Evolutionary conservation across 1,284 basidiomycete species (phyloP).

Genomic region (Xerocomus cyaneibrunnescens): DNA sequence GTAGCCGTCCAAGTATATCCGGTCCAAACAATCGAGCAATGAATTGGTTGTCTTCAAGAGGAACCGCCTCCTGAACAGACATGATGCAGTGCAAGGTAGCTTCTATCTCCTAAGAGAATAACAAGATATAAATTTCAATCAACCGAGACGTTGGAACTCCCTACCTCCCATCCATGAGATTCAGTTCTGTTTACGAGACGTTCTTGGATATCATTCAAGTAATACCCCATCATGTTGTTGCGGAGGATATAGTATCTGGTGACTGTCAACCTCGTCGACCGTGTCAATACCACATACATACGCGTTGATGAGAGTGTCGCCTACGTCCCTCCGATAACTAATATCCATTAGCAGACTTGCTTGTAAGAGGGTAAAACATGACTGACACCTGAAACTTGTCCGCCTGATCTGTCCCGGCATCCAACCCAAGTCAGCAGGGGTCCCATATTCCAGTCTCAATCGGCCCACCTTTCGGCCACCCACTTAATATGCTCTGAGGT

Average conservation of each 20-base stretch:
- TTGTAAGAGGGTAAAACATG: not conserved
- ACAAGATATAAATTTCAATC: not conserved
- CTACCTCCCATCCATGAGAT: constrained; percentile 67
- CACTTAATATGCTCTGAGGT: constrained; percentile 40
- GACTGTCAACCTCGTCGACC: constrained; percentile 9
- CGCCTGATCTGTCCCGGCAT: constrained; percentile 55
- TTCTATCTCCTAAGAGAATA: constrained; percentile 68
- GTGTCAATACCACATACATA: constrained; percentile 40
- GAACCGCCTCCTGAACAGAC: constrained; percentile 84
- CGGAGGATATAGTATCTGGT: constrained; percentile 84
- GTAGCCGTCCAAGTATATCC: constrained; percentile 65
- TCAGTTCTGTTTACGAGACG: constrained; percentile 44
- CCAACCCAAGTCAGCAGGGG: constrained; percentile 10
- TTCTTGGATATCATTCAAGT: constrained; percentile 59
- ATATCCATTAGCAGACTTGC: constrained; percentile 15
- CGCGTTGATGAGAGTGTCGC: constrained; percentile 90
- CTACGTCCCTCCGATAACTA: constrained; percentile 85
- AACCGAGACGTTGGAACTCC: constrained; percentile 20
- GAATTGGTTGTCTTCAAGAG: constrained; percentile 65
- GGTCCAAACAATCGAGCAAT: constrained; percentile 70
- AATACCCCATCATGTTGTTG: constrained; percentile 74
- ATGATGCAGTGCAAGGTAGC: constrained; percentile 81
- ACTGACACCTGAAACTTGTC: constrained; percentile 76
- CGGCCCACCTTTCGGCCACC: constrained; percentile 68
- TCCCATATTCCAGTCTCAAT: not conserved